Base-by-base conservation (phyloP, 345 rosid species). In the Pugionium cornutum region DNA sequence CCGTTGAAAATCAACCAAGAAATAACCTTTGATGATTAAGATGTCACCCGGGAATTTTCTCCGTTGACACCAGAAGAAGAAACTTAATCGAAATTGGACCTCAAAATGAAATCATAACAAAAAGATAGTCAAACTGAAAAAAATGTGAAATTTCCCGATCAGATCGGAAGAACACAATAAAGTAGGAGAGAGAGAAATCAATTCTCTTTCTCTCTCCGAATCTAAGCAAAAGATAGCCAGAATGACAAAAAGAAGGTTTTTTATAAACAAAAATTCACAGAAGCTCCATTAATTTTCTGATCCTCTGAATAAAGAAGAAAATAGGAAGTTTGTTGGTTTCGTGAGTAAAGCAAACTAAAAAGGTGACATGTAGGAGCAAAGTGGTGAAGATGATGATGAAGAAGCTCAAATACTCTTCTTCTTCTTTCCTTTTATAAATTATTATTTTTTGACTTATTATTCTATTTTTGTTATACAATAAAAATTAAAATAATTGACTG, bases 241-340 rank as follows among this genome's bases (percentile, higher is more conserved):
- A 63, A 29, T 33, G 37, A 63, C 28, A 35, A 53, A 52, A 39
- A 39, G 42, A 4, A 3, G 4, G 6, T 7, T 39, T 7, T 39
- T 39, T 39, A 39, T 3, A 2, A 59, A 36, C 34, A 31, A 48
- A 32, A 31, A 42, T 10, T 67, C 29, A 60, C 5, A 49, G 53
- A 8, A 56, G 37, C 6, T 65, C 45, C 33, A 49, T 40, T 57
- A 47, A 9, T 62, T 1, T 25, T 63, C 9, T 58, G 37, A 54
- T 45, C 26, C 4, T 58, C 30, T 29, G n/a, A 25, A 47, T 10
- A 35, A 64, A 59, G 67, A 65, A 55, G 67, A 58, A 45, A 75
- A 75, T 75, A 75, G 62, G 42, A 75, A 67, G 43, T 75, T 75
- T 75, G 78, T 75, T 75, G 69, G 74, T 68, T 60, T 75, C 63